phyloP scores from a whole-genome alignment of 2,329 filamentous ascomycete species.

The Xylariaceae sp. region DNA sequence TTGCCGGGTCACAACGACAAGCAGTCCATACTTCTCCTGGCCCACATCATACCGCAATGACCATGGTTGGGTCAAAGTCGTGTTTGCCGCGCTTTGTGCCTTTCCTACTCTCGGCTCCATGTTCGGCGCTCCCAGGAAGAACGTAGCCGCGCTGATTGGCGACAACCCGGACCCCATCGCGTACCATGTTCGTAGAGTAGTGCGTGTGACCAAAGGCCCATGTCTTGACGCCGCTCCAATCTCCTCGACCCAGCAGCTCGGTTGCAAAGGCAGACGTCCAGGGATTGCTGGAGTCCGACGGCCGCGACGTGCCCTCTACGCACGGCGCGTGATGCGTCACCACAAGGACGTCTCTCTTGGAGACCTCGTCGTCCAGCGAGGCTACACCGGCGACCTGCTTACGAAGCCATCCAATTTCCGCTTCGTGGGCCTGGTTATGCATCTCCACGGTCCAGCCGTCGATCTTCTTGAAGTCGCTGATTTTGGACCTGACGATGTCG shows the following conservation, averaged over 20 bases:
- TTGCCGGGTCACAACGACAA: no score
- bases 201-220: slow-evolving; percentile 46
- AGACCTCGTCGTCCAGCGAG: slow-evolving; percentile 1
- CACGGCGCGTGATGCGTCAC: slow-evolving; percentile 52
- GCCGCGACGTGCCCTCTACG: slow-evolving; percentile 38
- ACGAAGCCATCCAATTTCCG: slow-evolving; percentile 44
- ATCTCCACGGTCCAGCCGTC: slow-evolving; percentile 38
- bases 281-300: slow-evolving; percentile 37
- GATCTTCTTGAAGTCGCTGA: slow-evolving; percentile 50
- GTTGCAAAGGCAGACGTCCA: slow-evolving; percentile 27
- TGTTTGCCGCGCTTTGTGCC: no score
- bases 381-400: slow-evolving; percentile 29
- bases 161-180: slow-evolving; percentile 29
- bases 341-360: slow-evolving; percentile 32
- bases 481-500: slow-evolving; percentile 32
- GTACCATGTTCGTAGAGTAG: slow-evolving; percentile 29
- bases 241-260: slow-evolving; percentile 18
- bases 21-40: no score
- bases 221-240: slow-evolving; percentile 25
- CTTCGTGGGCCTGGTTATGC: slow-evolving; percentile 40
- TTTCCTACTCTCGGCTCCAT: no score
- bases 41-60: no score
- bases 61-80: no score
- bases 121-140: slow-evolving; percentile 17
- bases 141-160: slow-evolving; percentile 39